phyloP scores from a whole-genome alignment of 306 rosid genomes.

The Trifolium dubium region DNA sequence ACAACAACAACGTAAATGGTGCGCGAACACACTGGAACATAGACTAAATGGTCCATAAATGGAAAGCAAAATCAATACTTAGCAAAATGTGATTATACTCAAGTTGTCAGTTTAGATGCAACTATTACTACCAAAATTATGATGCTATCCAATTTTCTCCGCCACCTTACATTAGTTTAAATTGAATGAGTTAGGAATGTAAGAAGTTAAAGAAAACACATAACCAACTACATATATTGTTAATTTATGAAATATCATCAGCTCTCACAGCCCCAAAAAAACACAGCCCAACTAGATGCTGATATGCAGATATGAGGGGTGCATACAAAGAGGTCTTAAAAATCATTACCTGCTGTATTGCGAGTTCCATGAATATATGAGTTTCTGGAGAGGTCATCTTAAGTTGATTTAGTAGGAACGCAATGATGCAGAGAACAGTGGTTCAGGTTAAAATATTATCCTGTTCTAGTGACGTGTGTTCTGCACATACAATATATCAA shows the following conservation, averaged over 20 bases:
- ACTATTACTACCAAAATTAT: not conserved
- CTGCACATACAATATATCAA: not conserved
- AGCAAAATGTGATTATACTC: not conserved
- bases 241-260: not conserved
- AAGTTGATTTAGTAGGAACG: not conserved
- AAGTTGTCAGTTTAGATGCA: conserved; percentile 4
- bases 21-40: not conserved
- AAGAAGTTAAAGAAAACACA: not conserved
- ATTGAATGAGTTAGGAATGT: not conserved
- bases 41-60: not conserved
- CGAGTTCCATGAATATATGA: conserved; percentile 66
- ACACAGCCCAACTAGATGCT: conserved; percentile 1
- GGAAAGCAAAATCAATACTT: conserved; percentile 12
- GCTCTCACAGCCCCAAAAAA: not conserved
- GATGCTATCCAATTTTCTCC: not conserved
- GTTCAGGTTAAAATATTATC: not conserved
- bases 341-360: conserved; percentile 70
- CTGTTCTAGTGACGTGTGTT: not conserved
- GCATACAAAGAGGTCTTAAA: not conserved
- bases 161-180: not conserved
- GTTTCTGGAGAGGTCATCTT: conserved; percentile 33
- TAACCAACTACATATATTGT: not conserved
- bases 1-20: conserved; percentile 3
- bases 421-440: conserved; percentile 3
- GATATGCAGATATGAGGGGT: not conserved